These are phyloP conservation scores for Protea cynaroides DNA, from an alignment of 164 flowering plant species.

Conservation along the genomic window DNA sequence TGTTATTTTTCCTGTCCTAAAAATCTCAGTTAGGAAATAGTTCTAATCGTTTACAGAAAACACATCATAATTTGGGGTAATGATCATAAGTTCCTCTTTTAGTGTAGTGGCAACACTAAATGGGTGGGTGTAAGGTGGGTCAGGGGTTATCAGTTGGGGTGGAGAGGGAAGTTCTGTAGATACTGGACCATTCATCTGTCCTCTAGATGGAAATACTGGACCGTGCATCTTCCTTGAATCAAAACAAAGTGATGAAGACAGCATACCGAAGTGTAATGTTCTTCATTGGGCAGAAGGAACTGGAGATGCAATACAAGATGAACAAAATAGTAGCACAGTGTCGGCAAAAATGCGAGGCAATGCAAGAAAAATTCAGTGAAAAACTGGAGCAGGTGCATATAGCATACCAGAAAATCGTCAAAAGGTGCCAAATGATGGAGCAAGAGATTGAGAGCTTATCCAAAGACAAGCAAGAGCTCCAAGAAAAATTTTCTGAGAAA, in stretches of 20 bases:
- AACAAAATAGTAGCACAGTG: slow-evolving; percentile 77
- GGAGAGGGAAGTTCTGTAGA: background rate
- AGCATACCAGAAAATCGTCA: slow-evolving; percentile 91
- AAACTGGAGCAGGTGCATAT: slow-evolving; percentile 88
- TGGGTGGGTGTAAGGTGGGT: background rate
- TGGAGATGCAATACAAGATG: slow-evolving; percentile 95
- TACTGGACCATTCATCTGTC: background rate
- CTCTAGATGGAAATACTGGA: background rate
- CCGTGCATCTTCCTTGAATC: slow-evolving; percentile 40
- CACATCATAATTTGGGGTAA: background rate
- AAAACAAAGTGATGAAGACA: slow-evolving; percentile 77
- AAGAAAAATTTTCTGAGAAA: slow-evolving; percentile 93
- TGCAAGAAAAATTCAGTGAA: slow-evolving; percentile 90
- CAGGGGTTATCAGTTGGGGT: background rate
- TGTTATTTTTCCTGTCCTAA: background rate
- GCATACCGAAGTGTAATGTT: slow-evolving; percentile 95
- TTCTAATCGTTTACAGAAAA: no score
- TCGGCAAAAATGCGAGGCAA: slow-evolving; percentile 85
- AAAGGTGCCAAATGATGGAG: slow-evolving; percentile 91
- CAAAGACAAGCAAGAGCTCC: slow-evolving; percentile 93
- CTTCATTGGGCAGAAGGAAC: slow-evolving; percentile 84
- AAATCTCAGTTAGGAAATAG: background rate
- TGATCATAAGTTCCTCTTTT: background rate
- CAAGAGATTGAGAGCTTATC: slow-evolving; percentile 76
- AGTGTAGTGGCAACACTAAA: slow-evolving; percentile 1